Evolutionary conservation across 2,329 filamentous ascomycete genomes (phyloP).

Genomic region (Ophiognomonia clavigignenti-juglandacearum): DNA sequence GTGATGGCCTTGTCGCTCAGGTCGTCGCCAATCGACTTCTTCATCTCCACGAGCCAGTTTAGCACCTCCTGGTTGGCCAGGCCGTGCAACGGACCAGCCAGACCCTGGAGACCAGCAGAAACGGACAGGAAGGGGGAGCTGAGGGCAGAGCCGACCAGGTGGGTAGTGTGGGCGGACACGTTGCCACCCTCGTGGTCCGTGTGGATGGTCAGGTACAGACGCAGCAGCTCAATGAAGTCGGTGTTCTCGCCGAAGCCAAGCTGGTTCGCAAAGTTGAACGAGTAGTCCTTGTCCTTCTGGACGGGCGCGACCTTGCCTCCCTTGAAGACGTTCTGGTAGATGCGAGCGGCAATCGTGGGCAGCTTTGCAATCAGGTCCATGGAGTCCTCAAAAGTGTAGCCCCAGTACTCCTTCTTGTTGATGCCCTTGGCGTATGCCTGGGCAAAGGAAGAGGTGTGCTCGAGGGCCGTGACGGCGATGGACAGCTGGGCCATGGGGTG

Average conservation of each 20-base stretch:
- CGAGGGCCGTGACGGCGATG: constrained; percentile 92
- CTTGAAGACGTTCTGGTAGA: constrained; percentile 99
- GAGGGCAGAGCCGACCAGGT: constrained; percentile 93
- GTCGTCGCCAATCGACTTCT: constrained; percentile 88
- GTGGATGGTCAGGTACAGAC: constrained; percentile 99
- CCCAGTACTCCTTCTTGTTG: constrained; percentile 99
- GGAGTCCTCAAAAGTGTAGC: constrained; percentile 98
- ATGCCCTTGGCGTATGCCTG: constrained; percentile 99
- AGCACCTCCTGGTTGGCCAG: constrained; percentile 99
- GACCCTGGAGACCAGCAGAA: constrained; percentile 93
- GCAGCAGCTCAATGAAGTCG: constrained; percentile 97
- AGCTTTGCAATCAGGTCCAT: constrained; percentile 99
- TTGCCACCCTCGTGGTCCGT: constrained; percentile 99
- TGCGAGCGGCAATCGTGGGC: constrained; percentile 93
- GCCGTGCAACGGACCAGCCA: constrained; percentile 96
- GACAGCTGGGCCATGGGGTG: constrained; percentile 99
- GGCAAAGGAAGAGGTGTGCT: constrained; percentile 96
- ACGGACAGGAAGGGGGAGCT: constrained; percentile 97
- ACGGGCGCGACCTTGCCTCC: constrained; percentile 94
- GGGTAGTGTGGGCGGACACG: constrained; percentile 96
- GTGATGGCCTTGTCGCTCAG: constrained; percentile 95
- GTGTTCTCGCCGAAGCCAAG: constrained; percentile 92
- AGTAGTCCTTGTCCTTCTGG: constrained; percentile 99
- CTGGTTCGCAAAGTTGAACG: constrained; percentile 99
- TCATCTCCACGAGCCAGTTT: constrained; percentile 99